Percentiles rank a stretch among this genome's conserved stretches.
Evolutionary conservation across 768 basidiomycete genomes (phyloP).

Genomic region (Lactarius psammicola): DNA sequence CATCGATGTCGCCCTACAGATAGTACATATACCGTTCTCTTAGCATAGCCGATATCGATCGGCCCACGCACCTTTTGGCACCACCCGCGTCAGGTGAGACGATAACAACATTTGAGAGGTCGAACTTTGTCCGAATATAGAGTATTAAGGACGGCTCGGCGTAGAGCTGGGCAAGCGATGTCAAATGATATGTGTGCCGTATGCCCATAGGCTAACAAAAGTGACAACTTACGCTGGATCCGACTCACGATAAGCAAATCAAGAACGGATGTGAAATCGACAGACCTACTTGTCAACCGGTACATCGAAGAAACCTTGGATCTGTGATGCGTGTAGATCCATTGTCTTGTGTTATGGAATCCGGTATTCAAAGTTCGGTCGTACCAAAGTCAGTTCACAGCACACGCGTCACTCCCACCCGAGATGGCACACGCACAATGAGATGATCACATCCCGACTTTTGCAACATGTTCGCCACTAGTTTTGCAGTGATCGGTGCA

Average conservation of each 20-base stretch:
- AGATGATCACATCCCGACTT: constrained; percentile 94
- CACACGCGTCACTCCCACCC: not conserved
- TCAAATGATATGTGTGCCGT: constrained; percentile 29
- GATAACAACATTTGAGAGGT: constrained; percentile 82
- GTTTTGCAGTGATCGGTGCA: constrained; percentile 96
- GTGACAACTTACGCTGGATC: constrained; percentile 48
- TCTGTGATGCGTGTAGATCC: constrained; percentile 98
- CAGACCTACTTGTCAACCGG: constrained; percentile 95
- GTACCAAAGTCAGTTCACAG: constrained; percentile 1
- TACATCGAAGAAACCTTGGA: constrained; percentile 99
- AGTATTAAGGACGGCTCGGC: constrained; percentile 94
- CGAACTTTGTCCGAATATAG: constrained; percentile 92
- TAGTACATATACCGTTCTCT: not conserved
- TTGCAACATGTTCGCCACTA: constrained; percentile 97
- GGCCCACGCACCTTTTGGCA: constrained; percentile 74
- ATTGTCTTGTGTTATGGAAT: constrained; percentile 83
- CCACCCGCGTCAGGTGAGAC: constrained; percentile 98
- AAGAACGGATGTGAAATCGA: constrained; percentile 21
- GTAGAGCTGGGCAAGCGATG: constrained; percentile 60
- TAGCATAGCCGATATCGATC: not conserved
- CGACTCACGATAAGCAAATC: constrained; percentile 4
- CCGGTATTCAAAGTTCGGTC: constrained; percentile 13
- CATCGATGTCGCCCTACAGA: constrained; percentile 86
- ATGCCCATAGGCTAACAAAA: constrained; percentile 21
- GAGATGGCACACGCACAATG: constrained; percentile 59